phyloP scores from a whole-genome alignment of 805 yeast genomes.

The Metschnikowia shivogae region DNA sequence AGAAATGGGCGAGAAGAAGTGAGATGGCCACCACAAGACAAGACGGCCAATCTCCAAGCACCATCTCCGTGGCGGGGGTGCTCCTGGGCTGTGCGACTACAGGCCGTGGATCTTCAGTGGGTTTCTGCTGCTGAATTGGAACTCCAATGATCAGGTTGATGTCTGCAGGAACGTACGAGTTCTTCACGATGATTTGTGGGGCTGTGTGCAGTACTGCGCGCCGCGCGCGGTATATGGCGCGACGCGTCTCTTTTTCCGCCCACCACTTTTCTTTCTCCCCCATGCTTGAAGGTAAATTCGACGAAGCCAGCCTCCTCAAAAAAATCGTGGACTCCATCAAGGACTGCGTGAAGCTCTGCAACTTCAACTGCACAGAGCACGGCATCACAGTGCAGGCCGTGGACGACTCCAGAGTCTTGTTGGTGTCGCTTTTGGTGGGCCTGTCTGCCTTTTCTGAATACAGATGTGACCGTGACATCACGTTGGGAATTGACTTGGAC shows the following conservation, averaged over 20 bases:
- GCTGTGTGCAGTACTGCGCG: not conserved
- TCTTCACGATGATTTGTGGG: too few species aligned
- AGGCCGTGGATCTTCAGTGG: too few species aligned
- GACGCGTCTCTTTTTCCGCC: conserved; percentile 2
- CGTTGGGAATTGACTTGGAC: conserved; percentile 86
- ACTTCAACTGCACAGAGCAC: conserved; percentile 92
- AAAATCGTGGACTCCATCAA: conserved; percentile 90
- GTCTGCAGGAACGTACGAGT: too few species aligned
- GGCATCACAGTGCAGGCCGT: conserved; percentile 97
- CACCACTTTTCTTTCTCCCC: conserved; percentile 2
- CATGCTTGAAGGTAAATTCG: conserved; percentile 97
- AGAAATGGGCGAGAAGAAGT: conserved; percentile 60
- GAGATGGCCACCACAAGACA: not conserved
- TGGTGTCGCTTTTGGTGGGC: conserved; percentile 84
- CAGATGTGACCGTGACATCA: conserved; percentile 92
- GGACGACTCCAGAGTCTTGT: conserved; percentile 92
- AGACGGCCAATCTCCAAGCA: too few species aligned
- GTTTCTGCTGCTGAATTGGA: too few species aligned
- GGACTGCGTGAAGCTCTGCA: conserved; percentile 92
- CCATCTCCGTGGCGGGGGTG: too few species aligned
- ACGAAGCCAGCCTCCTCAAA: conserved; percentile 86
- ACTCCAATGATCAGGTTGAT: too few species aligned
- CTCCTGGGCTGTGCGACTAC: too few species aligned
- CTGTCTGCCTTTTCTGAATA: conserved; percentile 84
- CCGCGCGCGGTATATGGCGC: conserved; percentile 3